Evolutionary conservation across 2,329 filamentous ascomycete species (phyloP), one percentile per base, ranked within the genome.

Genomic region (Arthroderma sp.): DNA sequence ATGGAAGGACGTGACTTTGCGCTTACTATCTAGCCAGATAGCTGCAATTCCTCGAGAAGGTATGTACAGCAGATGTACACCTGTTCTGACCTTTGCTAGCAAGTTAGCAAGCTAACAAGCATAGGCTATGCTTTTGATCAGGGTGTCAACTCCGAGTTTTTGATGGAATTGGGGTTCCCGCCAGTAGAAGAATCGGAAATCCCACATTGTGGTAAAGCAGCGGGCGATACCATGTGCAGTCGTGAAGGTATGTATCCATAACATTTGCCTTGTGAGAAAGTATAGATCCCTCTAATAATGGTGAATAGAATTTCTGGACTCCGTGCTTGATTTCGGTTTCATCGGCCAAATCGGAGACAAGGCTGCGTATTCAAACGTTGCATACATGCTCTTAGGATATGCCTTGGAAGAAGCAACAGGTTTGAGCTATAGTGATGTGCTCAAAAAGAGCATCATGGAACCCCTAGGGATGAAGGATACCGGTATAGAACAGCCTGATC

Each of bases 291-390:
- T 3, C 32, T 34, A 34, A 34, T 11, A 22, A 9, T 34, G 32
- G 8, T 4, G 3, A 7, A 15, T 37, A 55, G 63, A 68, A 33
- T 48, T 68, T 7, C 49, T 66, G 6, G 28, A 56, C 5, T 36
- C 40, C 10, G 7, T 42, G 28, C 3, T 47, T 8, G 32, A 34
- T 11, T 34, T 9, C 27, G 45, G 29, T 9, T 52, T 3, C 38
- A 67, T 39, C 61, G 57, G 32, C 6, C 29, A 42, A 31, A 36
- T 42, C 10, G 40, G 43, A 51, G 10, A 50, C 54, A 38, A 45
- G 53, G 5, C 65, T 11, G 64, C 64, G 0, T 70, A 69, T 48
- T 63, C 61, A 3, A 68, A 70, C 38, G 40, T 65, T 10, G 61
- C 59, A 8, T 69, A 62, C 43, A 61, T 64, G 33, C 46, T 70